Conservation (phyloP, 108 stramenopile genomes). For the Nitzschia inconspicua region DNA sequence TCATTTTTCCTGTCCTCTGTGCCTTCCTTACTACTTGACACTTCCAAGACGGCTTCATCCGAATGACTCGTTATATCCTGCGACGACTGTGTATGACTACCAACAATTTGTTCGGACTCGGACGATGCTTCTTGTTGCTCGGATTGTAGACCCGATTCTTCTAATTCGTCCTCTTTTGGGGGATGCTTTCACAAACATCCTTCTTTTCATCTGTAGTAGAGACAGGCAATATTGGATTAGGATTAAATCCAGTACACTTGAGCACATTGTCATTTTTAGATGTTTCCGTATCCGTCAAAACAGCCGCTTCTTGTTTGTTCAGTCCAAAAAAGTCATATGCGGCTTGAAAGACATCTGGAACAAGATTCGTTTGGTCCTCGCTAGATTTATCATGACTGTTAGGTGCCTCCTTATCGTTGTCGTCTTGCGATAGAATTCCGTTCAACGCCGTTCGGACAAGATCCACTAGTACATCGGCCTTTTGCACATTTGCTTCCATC, state of each 20-base stretch:
- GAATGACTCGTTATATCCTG: not conserved
- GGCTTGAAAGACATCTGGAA: too few relatives aligned
- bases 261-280: not conserved
- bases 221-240: too few relatives aligned
- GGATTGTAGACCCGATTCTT: too few relatives aligned
- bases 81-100: not conserved
- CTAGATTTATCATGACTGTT: too few relatives aligned
- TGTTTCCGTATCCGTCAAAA: not conserved
- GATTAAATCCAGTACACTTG: not conserved
- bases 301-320: not conserved
- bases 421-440: not conserved
- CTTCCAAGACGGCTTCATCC: not conserved
- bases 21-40: not conserved
- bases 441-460: constrained; percentile 5
- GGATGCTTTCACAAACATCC: too few relatives aligned
- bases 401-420: too few relatives aligned
- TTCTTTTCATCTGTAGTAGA: too few relatives aligned
- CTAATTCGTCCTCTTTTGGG: too few relatives aligned
- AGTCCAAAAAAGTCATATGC: not conserved
- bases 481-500: not conserved
- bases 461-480: constrained; percentile 3
- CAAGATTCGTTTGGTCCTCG: too few relatives aligned
- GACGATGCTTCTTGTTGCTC: too few relatives aligned
- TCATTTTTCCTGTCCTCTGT: not conserved
- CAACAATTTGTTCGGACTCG: not conserved